Base-by-base conservation (phyloP, 129 eudicot species). In the Lactuca sativa region DNA sequence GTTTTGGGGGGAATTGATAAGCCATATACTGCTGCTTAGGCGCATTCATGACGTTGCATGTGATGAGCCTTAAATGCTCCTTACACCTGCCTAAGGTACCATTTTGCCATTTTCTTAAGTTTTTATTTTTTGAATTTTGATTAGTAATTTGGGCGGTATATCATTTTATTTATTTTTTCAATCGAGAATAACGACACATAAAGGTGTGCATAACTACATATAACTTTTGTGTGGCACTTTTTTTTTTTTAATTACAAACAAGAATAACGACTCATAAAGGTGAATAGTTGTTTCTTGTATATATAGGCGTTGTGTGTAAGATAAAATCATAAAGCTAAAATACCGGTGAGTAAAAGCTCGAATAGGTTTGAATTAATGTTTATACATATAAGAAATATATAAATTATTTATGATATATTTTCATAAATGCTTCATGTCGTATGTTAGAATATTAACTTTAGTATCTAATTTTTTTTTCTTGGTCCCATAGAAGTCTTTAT, bases 41-140 rank as follows among this genome's bases (percentile, higher is more conserved):
- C 77, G 86, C 82, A 85, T 85, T 82, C 62, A 85, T 70, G 80
- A 76, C 82, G 66, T 72, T 76, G 82, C 86, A 82, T 78, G 86
- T 79, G 84, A 79, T 53, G 78, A 69, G 73, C 21, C 78, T 44
- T 85, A 68, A 85, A 85, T 85, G 90, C 90, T 36, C 70, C 75
- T 76, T 76, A 68, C 80, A 76, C 58, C 80, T 67, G 55, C 80
- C 30, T 59, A 54, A 60, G 53, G 80, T 69, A 69, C 59, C 53
- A 17, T 17, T 18, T 68, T 67, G 54, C 43, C 49, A 56, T 44
- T 15, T 76, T 25, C 30, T 54, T 25, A 18, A 4, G 12, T 58
- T 34, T 55, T 21, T 53, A 32, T 53, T 58, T 17, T 34, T 58
- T 48, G 33, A 32, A 53, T 37, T 67, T 53, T 16, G 32, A 60